phyloP scores from a whole-genome alignment of 352 stramenopile species.

The Halophytophthora batemanensis region DNA sequence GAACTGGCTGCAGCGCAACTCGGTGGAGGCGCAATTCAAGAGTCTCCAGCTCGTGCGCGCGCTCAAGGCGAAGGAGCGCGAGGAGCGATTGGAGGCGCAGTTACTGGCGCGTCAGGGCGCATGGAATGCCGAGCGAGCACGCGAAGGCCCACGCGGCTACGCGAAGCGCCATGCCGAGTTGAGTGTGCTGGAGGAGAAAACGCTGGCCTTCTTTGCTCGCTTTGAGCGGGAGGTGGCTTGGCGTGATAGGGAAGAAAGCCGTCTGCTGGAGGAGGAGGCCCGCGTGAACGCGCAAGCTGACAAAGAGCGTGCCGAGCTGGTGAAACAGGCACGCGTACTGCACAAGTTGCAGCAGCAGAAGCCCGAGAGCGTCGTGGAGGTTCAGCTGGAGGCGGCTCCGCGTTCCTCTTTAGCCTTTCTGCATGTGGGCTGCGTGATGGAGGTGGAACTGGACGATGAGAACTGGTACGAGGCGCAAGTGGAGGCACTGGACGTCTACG shows the following conservation, averaged over 20 bases:
- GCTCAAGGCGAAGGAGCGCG: conserved; percentile 65
- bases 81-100: conserved; percentile 62
- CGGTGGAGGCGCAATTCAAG: conserved; percentile 72
- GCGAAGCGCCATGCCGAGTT: conserved; percentile 64
- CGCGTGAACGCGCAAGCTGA: conserved; percentile 36
- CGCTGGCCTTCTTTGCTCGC: conserved; percentile 39
- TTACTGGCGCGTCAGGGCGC: conserved; percentile 62
- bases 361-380: conserved; percentile 49
- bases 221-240: conserved; percentile 41
- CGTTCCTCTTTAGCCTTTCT: conserved; percentile 78
- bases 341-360: conserved; percentile 64
- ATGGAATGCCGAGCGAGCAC: conserved; percentile 55
- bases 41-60: conserved; percentile 58
- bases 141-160: conserved; percentile 69
- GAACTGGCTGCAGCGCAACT: conserved; percentile 68
- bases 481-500: conserved; percentile 52
- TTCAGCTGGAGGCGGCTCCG: conserved; percentile 36
- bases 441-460: conserved; percentile 75
- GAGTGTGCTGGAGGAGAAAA: conserved; percentile 60
- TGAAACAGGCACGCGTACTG: conserved; percentile 34
- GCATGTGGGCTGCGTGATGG: conserved; percentile 38
- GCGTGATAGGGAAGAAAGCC: conserved; percentile 41
- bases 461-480: conserved; percentile 67
- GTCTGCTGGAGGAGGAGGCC: conserved; percentile 50
- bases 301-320: conserved; percentile 40